Percentiles rank a stretch among this genome's conserved stretches.
Conservation (phyloP, 805 yeast species). For the Metschnikowia similis region DNA sequence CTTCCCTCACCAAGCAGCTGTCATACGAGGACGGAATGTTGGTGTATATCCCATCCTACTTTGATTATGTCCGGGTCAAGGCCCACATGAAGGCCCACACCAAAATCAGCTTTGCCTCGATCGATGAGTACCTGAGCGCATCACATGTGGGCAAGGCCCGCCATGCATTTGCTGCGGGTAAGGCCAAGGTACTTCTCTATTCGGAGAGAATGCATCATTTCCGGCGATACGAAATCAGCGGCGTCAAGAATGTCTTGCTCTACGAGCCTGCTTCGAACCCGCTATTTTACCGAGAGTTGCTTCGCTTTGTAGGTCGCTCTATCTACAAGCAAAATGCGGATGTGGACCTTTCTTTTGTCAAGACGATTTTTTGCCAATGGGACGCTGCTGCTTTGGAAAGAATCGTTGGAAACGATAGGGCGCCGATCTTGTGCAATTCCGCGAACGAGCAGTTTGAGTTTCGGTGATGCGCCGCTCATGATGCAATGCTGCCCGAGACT, state of each 20-base stretch:
- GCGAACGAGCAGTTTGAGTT: conserved; percentile 75
- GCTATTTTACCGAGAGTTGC: conserved; percentile 71
- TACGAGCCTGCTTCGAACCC: conserved; percentile 87
- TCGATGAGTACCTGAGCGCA: conserved; percentile 79
- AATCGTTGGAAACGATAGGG: conserved; percentile 72
- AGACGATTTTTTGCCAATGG: conserved; percentile 69
- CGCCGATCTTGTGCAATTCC: conserved; percentile 66
- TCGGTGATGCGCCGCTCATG: conserved; percentile 16
- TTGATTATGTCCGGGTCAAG: conserved; percentile 77
- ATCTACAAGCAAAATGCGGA: conserved; percentile 54
- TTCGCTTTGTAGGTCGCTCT: conserved; percentile 61
- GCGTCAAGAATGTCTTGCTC: conserved; percentile 77
- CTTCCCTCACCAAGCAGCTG: conserved; percentile 61
- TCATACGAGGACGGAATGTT: conserved; percentile 70
- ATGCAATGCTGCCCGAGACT: too few species aligned
- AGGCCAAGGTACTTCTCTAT: conserved; percentile 70
- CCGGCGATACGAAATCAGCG: conserved; percentile 78
- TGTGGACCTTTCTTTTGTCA: conserved; percentile 41
- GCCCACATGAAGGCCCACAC: conserved; percentile 64
- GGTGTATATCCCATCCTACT: conserved; percentile 78
- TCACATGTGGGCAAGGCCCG: conserved; percentile 70
- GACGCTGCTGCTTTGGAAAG: conserved; percentile 78
- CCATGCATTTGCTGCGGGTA: conserved; percentile 58
- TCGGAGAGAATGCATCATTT: conserved; percentile 93
- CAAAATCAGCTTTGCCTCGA: conserved; percentile 58